Percentiles rank a stretch among this genome's conserved stretches.
Conservation (phyloP, 495 filamentous ascomycete species). For the Hypoxylon crocopeplum region DNA sequence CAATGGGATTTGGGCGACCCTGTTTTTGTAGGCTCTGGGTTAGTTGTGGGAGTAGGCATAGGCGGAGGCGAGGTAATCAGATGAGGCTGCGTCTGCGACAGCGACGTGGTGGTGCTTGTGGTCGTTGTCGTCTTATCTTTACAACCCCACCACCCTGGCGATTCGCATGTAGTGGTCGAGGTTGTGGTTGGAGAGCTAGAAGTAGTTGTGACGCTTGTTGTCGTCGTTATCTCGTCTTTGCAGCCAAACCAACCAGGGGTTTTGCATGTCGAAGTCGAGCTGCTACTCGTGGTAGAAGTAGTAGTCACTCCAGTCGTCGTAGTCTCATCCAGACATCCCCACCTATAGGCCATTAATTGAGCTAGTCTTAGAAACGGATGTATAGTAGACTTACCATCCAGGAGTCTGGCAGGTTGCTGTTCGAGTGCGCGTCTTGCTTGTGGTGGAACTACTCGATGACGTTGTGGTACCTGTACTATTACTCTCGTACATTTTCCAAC, state of each 20-base stretch:
- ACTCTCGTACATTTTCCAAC: constrained; percentile 93
- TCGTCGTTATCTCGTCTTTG: constrained; percentile 61
- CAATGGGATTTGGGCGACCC: constrained; percentile 40
- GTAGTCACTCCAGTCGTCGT: constrained; percentile 52
- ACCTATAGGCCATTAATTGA: constrained; percentile 41
- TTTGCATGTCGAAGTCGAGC: constrained; percentile 57
- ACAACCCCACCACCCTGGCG: constrained; percentile 69
- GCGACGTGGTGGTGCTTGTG: constrained; percentile 31
- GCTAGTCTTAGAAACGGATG: no score
- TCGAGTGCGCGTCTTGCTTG: constrained; percentile 67
- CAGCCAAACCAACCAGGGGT: constrained; percentile 75
- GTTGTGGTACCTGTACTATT: constrained; percentile 82
- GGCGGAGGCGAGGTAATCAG: constrained; percentile 48
- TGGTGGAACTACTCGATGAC: constrained; percentile 59
- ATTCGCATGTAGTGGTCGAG: constrained; percentile 61
- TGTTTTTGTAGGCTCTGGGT: constrained; percentile 28
- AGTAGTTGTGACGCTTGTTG: constrained; percentile 37
- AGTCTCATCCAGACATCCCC: constrained; percentile 72
- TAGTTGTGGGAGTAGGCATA: constrained; percentile 32
- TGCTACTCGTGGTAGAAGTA: constrained; percentile 51
- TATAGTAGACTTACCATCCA: constrained; percentile 70
- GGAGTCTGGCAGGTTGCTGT: constrained; percentile 90
- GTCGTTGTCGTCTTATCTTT: constrained; percentile 54
- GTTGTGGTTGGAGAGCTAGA: constrained; percentile 55
- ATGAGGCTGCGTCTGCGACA: constrained; percentile 38